Evolutionary conservation across 225 moss, liverwort and hornwort genomes (phyloP).

Genomic region (Pseudoscleropodium purum): DNA sequence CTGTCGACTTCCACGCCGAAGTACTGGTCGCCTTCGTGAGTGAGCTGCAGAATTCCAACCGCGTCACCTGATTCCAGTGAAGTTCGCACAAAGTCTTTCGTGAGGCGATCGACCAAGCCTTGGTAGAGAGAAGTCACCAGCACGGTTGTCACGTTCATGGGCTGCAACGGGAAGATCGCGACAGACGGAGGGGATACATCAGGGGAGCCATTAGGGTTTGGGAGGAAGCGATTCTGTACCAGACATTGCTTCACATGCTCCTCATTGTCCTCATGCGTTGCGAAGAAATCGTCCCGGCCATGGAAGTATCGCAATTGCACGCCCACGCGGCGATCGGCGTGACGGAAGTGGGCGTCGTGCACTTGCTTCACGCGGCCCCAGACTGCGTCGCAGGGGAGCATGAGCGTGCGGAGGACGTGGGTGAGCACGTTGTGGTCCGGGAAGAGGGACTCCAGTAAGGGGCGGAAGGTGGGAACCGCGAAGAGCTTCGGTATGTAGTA

Average conservation of each 20-base stretch:
- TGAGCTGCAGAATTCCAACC: conserved; percentile 41
- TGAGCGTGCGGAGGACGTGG: conserved; percentile 32
- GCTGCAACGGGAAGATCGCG: neutral
- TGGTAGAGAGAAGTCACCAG: conserved; percentile 53
- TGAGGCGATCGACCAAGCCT: conserved; percentile 35
- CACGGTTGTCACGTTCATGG: conserved; percentile 40
- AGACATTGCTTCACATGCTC: conserved; percentile 24
- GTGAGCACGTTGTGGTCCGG: conserved; percentile 37
- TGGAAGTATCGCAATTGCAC: conserved; percentile 45
- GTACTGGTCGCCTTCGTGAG: conserved; percentile 33
- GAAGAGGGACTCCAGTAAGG: conserved; percentile 34
- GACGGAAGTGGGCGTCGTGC: conserved; percentile 37
- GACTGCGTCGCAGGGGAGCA: conserved; percentile 47
- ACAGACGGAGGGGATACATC: neutral
- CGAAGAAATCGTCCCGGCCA: conserved; percentile 7
- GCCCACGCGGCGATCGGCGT: conserved; percentile 32
- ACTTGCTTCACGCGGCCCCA: conserved; percentile 51
- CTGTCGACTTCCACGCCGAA: conserved; percentile 34
- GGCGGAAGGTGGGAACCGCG: conserved; percentile 34
- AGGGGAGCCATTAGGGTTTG: neutral
- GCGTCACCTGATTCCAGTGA: conserved; percentile 21
- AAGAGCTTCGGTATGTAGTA: conserved; percentile 57
- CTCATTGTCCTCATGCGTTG: neutral
- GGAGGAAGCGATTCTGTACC: neutral
- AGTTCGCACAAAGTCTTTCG: conserved; percentile 23